Conservation (phyloP, 345 rosid species). For the Psidium friedrichsthalianum region DNA sequence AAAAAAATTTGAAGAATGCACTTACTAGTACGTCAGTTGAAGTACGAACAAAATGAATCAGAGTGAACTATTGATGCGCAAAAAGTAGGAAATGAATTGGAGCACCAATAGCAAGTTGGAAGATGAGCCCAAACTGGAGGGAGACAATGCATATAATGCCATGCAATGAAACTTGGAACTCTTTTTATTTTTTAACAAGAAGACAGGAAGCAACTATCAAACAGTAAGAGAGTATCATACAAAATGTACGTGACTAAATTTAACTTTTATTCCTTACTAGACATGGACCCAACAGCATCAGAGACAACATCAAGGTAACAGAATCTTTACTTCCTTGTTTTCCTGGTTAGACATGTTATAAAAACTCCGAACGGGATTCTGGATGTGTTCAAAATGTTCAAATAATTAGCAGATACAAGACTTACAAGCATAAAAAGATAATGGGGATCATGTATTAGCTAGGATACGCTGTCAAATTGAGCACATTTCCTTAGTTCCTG, state of each 20-base stretch:
- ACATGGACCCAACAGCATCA: neutral
- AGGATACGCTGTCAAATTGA: neutral
- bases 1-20: neutral
- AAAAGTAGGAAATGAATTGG: neutral
- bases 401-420: neutral
- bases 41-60: neutral
- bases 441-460: neutral
- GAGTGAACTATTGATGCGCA: neutral
- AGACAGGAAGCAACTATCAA: neutral
- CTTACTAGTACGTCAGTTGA: neutral
- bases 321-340: neutral
- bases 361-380: neutral
- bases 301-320: neutral
- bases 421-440: neutral
- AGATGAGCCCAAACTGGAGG: neutral
- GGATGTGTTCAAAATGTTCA: neutral
- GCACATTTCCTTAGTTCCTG: neutral
- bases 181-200: neutral
- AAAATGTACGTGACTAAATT: neutral
- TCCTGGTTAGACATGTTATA: neutral
- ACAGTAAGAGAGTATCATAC: neutral
- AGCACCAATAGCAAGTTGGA: neutral
- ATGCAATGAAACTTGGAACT: neutral
- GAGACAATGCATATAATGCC: neutral
- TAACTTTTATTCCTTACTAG: neutral